A percentile compares a stretch with the other conserved stretches of the same genome.
Evolutionary conservation across 2,329 filamentous ascomycete genomes (phyloP).

Genomic region (Aspergillus costaricaensis): DNA sequence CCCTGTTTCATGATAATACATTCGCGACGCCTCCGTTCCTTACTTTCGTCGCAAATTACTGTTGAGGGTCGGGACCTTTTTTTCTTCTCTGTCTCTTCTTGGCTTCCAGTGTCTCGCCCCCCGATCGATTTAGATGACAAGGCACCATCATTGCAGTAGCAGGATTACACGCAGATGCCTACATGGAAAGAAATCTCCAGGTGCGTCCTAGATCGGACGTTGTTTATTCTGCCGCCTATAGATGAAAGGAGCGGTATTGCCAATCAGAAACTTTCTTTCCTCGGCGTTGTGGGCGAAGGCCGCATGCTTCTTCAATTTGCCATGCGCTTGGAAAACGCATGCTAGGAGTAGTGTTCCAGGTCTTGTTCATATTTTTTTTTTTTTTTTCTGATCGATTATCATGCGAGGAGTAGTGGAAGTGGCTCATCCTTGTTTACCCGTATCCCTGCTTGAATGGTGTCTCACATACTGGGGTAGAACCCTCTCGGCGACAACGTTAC

Average conservation of each 20-base stretch:
- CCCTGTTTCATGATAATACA: constrained; percentile 3
- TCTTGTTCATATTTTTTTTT: neutral
- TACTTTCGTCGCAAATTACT: neutral
- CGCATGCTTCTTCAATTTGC: constrained; percentile 7
- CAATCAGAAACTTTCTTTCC: constrained; percentile 4
- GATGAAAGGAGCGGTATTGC: constrained; percentile 1
- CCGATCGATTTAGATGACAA: neutral
- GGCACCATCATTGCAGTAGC: neutral
- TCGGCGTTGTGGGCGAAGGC: neutral
- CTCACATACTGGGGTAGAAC: constrained; percentile 6
- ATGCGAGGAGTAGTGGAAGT: constrained; percentile 6
- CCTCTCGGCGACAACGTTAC: constrained; percentile 8
- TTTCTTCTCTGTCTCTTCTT: too few relatives aligned
- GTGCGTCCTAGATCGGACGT: neutral
- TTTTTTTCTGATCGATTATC: neutral
- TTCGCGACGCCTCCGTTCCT: neutral
- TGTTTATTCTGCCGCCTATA: neutral
- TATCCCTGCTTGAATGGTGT: constrained; percentile 13
- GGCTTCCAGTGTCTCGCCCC: neutral
- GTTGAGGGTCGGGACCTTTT: neutral
- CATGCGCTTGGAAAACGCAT: neutral
- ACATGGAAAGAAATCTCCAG: neutral
- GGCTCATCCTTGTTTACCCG: constrained; percentile 3
- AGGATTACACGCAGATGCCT: neutral
- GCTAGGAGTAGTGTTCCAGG: constrained; percentile 1